Conservation (phyloP, 2,329 filamentous ascomycete species). For the Uncinocarpus reesii region DNA sequence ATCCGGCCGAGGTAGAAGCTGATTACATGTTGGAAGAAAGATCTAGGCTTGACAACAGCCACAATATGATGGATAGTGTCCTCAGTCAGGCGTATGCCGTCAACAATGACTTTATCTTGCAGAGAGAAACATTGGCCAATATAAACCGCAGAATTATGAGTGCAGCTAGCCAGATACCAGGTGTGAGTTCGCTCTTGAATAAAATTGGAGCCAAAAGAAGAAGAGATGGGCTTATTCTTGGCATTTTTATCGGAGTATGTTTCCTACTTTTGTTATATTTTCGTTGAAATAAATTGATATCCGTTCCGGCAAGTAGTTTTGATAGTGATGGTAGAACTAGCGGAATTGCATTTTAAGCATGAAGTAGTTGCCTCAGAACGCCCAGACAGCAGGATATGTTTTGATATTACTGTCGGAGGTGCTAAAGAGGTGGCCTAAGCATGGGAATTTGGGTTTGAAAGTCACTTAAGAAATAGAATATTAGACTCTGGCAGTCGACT, state of each 20-base stretch:
- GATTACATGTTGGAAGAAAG: slow-evolving; percentile 97
- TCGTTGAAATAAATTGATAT: slow-evolving; percentile 47
- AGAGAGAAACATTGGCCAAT: slow-evolving; percentile 76
- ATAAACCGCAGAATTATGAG: slow-evolving; percentile 85
- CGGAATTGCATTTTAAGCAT: too few species aligned
- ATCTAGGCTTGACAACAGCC: slow-evolving; percentile 72
- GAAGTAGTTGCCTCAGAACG: too few species aligned
- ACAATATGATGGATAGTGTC: slow-evolving; percentile 80
- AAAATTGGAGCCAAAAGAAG: slow-evolving; percentile 92
- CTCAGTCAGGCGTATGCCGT: slow-evolving; percentile 93
- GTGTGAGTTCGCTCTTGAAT: slow-evolving; percentile 81
- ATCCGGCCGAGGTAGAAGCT: slow-evolving; percentile 73
- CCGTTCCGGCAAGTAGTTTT: too few species aligned
- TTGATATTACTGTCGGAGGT: too few species aligned
- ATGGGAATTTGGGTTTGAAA: too few species aligned
- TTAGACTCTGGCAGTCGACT: too few species aligned
- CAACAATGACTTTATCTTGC: slow-evolving; percentile 77
- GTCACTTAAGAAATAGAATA: too few species aligned
- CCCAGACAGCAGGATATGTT: too few species aligned
- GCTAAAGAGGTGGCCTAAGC: too few species aligned
- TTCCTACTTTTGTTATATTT: slow-evolving; percentile 79
- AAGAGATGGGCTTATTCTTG: slow-evolving; percentile 88
- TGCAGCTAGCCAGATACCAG: slow-evolving; percentile 82
- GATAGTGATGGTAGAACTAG: too few species aligned
- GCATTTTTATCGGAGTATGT: slow-evolving; percentile 81